Conservation (phyloP, 768 basidiomycete species). For the Dentipellis sp. region DNA sequence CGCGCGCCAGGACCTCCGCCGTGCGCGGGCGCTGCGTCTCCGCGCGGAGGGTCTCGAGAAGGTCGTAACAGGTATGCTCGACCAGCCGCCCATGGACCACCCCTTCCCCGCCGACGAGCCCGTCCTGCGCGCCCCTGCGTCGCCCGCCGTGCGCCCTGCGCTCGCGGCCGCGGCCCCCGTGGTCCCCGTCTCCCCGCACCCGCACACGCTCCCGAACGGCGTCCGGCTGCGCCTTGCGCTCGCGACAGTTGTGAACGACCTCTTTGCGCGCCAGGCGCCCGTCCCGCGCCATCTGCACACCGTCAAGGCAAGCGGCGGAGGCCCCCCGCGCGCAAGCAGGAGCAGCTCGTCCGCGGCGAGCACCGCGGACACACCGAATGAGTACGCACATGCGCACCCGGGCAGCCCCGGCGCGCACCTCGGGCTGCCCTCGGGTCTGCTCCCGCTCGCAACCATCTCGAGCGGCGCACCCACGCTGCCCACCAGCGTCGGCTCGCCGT, state of each 20-base stretch:
- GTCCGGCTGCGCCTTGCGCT: conserved; percentile 71
- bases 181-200: conserved; percentile 19
- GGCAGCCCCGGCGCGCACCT: background rate
- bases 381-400: background rate
- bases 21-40: conserved; percentile 57
- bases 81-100: conserved; percentile 62
- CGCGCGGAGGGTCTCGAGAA: conserved; percentile 80
- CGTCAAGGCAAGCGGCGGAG: background rate
- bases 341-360: conserved; percentile 12
- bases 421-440: background rate
- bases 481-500: conserved; percentile 12
- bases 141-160: too few species aligned
- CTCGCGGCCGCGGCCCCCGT: too few species aligned
- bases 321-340: conserved; percentile 9
- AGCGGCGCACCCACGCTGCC: background rate
- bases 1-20: conserved; percentile 47
- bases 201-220: conserved; percentile 66
- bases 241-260: conserved; percentile 70
- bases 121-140: conserved; percentile 27
- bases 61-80: conserved; percentile 72
- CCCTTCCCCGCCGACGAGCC: conserved; percentile 47
- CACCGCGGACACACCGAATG: conserved; percentile 14
- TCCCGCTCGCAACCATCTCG: background rate
- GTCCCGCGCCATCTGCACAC: conserved; percentile 15
- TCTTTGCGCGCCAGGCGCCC: conserved; percentile 67